Base-by-base conservation (phyloP, 1,139 yeast species). In the Candida gigantensis region DNA sequence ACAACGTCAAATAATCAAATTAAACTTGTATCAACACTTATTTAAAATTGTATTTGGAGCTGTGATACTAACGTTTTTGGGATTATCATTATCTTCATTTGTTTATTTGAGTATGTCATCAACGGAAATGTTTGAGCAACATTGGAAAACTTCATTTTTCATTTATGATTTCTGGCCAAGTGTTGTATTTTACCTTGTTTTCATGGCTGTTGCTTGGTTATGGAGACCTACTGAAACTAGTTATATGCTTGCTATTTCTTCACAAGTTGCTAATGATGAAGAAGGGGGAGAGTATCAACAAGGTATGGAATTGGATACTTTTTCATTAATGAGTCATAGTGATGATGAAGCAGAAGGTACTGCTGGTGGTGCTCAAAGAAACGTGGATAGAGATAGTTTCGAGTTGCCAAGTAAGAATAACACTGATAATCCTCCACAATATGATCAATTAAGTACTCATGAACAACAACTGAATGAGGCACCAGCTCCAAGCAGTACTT, bases 221-320 rank as follows among this genome's bases (percentile, higher is more conserved):
- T 94, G 98, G 98, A 81, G 98, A 62, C 98, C 98, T 34, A 90
- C 97, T 0, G 95, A 86, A 52, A 88, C 96, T 28, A 89, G 96
- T 46, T 84, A 90, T 53, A 82, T 95, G 78, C 77, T 92, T 57
- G 98, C 97, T 13, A 90, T 90, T 50, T 88, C 97, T 3, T 89
- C 88, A 41, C 97, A 94, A 65, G 69, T 92, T 39, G 86, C 97
- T 18, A 87, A 90, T 26, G 89, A 82, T 43, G 75, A 65, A 26
- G 57, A 48, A 9, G 52, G 45, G 7, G 34, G 35, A 16, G 41
- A 38, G 20, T 40, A 42, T 32, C 65, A 61, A 37, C 65, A 61
- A 18, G 70, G 68, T 6, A 70, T 84, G 53, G 92, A 84, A 53
- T 70, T 84, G 43, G 90, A 84, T 51, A 92, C 84, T 51, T 61